phyloP scores from a whole-genome alignment of 73 alveolate genomes.

The Tetrahymena malaccensis region DNA sequence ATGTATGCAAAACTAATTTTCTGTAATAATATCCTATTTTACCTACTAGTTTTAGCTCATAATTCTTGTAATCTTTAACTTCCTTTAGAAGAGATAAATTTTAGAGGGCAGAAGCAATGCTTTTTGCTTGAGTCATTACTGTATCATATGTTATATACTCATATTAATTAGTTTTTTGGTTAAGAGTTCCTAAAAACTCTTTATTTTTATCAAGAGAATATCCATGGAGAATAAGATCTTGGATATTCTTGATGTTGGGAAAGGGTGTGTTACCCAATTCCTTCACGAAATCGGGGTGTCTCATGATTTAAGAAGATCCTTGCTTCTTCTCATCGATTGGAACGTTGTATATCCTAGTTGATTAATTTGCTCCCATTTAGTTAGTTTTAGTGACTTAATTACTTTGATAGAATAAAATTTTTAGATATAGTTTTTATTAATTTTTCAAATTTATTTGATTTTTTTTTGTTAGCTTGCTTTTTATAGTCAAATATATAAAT shows the following conservation, averaged over 20 bases:
- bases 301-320: constrained; percentile 59
- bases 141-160: neutral
- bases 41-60: constrained; percentile 14
- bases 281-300: constrained; percentile 58
- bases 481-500: neutral
- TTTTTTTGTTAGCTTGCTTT: neutral
- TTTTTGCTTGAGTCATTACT: neutral
- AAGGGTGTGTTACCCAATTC: neutral
- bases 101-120: neutral
- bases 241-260: neutral
- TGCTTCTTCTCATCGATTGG: constrained; percentile 56
- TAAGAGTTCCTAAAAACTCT: neutral
- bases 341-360: constrained; percentile 28
- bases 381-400: neutral
- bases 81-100: neutral
- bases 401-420: neutral
- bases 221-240: neutral
- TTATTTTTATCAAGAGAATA: neutral
- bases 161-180: neutral
- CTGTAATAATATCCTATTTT: neutral
- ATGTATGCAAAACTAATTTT: neutral
- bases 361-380: neutral
- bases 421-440: neutral
- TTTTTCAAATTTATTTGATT: neutral
- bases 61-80: constrained; percentile 18